Evolutionary conservation across 2,329 filamentous ascomycete species (phyloP).

Genomic region (Fusarium sp.): DNA sequence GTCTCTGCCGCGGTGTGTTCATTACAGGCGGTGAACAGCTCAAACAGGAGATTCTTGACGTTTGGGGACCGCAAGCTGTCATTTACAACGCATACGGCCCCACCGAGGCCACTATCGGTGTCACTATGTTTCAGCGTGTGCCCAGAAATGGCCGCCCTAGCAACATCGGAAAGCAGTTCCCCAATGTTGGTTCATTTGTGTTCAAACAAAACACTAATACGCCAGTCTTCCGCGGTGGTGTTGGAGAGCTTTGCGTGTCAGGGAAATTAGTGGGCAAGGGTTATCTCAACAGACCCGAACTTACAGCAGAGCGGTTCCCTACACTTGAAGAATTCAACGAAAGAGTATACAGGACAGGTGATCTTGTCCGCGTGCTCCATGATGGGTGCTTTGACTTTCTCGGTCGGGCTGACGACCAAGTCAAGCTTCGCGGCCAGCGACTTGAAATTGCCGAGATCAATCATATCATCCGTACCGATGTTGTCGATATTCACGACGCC

Average conservation of each 20-base stretch:
- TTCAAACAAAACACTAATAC: slow-evolving; percentile 73
- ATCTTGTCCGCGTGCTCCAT: slow-evolving; percentile 82
- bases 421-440: slow-evolving; percentile 89
- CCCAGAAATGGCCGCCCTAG: slow-evolving; percentile 80
- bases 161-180: slow-evolving; percentile 88
- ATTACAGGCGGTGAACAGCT: slow-evolving; percentile 92
- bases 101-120: slow-evolving; percentile 91
- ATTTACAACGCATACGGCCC: slow-evolving; percentile 95
- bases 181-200: slow-evolving; percentile 87
- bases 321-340: slow-evolving; percentile 65
- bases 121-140: slow-evolving; percentile 88
- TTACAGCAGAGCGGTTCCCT: slow-evolving; percentile 82
- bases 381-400: slow-evolving; percentile 89
- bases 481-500: slow-evolving; percentile 70
- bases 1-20: slow-evolving; percentile 83
- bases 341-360: slow-evolving; percentile 85
- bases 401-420: slow-evolving; percentile 88
- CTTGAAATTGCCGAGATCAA: slow-evolving; percentile 94
- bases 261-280: slow-evolving; percentile 89
- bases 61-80: slow-evolving; percentile 80
- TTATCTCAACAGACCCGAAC: slow-evolving; percentile 82
- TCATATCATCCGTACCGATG: slow-evolving; percentile 75
- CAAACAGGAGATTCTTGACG: slow-evolving; percentile 87
- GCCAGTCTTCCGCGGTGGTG: slow-evolving; percentile 79
- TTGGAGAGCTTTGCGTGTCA: slow-evolving; percentile 90